A percentile compares a stretch with the other conserved stretches of the same genome.
Conservation (phyloP, 2,329 filamentous ascomycete genomes). For the Aureobasidium zeae region DNA sequence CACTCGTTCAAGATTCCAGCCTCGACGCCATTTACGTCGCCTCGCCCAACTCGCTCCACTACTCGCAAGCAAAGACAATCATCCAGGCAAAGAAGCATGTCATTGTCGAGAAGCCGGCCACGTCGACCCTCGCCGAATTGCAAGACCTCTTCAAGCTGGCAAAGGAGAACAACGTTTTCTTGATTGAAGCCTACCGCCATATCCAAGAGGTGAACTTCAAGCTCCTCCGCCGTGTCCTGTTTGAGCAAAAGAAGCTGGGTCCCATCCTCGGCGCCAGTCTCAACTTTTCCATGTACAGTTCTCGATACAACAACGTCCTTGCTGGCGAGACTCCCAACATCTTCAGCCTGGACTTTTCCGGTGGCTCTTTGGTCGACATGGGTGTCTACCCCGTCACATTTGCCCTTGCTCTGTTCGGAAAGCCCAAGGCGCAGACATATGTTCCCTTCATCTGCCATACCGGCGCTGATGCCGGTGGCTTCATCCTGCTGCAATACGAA, state of each 20-base stretch:
- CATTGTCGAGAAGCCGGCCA: constrained; percentile 43
- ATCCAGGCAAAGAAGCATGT: constrained; percentile 39
- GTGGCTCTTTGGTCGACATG: constrained; percentile 40
- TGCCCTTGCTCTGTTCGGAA: constrained; percentile 40
- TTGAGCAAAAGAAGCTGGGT: constrained; percentile 32
- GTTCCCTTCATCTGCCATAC: constrained; percentile 36
- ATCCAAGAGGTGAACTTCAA: constrained; percentile 43
- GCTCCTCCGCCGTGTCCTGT: constrained; percentile 29
- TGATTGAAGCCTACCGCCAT: constrained; percentile 43
- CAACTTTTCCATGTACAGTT: constrained; percentile 37
- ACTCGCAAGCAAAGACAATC: constrained; percentile 36
- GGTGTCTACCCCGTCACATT: constrained; percentile 42
- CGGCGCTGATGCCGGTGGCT: constrained; percentile 40
- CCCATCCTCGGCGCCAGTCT: constrained; percentile 37
- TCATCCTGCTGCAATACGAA: constrained; percentile 36
- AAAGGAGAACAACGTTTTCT: constrained; percentile 32
- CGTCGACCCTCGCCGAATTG: constrained; percentile 35
- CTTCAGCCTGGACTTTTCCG: constrained; percentile 40
- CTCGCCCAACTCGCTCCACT: constrained; percentile 41
- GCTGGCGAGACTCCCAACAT: constrained; percentile 40
- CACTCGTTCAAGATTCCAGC: constrained; percentile 31
- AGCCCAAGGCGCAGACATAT: constrained; percentile 34
- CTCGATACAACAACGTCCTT: constrained; percentile 40
- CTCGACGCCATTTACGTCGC: constrained; percentile 41
- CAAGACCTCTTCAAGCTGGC: constrained; percentile 36